Conservation (phyloP, 139 green algal species). For the Microglena sp. region DNA sequence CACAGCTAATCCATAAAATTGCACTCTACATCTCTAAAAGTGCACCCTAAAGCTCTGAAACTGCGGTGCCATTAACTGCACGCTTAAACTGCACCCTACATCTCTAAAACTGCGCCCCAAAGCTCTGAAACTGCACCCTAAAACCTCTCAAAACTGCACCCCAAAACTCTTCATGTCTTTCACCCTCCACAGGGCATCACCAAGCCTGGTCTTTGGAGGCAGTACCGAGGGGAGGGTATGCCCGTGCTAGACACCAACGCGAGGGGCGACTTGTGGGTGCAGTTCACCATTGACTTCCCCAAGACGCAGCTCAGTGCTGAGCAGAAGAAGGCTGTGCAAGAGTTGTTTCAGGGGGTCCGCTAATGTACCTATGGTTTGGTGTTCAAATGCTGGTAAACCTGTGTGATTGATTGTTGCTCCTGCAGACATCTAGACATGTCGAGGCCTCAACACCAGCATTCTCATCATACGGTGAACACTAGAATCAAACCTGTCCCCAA, state of each 20-base stretch:
- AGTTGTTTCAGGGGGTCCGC: conserved; percentile 44
- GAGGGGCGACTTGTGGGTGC: conserved; percentile 71
- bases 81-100: not conserved
- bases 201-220: no score
- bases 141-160: not conserved
- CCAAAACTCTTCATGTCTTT: not conserved
- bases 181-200: conserved; percentile 5
- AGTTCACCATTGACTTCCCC: conserved; percentile 76
- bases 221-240: conserved; percentile 50
- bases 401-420: no score
- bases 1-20: no score
- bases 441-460: no score
- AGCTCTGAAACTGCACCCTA: not conserved
- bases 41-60: not conserved
- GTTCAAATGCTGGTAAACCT: no score
- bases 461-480: no score
- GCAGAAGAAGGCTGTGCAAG: conserved; percentile 51
- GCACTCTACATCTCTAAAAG: not conserved
- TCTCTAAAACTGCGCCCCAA: not conserved
- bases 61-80: not conserved
- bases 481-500: no score
- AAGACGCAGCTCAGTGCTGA: conserved; percentile 46
- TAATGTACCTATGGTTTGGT: no score
- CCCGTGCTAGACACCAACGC: conserved; percentile 35
- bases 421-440: no score